Evolutionary conservation across 139 green algal species (phyloP), one percentile per base, ranked within the genome.

Genomic region (Bryopsis sp.): DNA sequence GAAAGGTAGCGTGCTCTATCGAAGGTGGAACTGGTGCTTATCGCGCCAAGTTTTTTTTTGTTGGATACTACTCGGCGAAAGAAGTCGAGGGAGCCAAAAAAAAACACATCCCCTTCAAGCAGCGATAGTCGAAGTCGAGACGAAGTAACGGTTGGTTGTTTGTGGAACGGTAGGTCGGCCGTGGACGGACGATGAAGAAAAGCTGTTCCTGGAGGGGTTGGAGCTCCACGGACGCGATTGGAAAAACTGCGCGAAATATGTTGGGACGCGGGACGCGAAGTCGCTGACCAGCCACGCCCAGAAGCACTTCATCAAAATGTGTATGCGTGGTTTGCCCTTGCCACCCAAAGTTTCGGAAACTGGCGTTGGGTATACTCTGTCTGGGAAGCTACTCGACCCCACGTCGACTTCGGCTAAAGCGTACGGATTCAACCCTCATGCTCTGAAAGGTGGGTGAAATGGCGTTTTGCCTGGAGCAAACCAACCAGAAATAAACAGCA

Each of bases 281-380:
- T 72, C 81, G 11, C 73, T 92, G 46, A 81, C 87, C 31, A 88
- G 79, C 66, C 78, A 84, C 60, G 77, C 77, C 2, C 86, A 96
- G 67, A 95, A 95, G 68, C 79, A 86, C 71, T 89, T 96, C 64
- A 87, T 95, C 63, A 86, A 87, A 74, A 64, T 89, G 47, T 85
- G 84, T 67, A 72, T 92, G 50, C 72, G 75, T 26, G 88, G 87
- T 1, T 76, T 89, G 76, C 78, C 70, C 33, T 74, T 95, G 66
- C 87, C 87, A 19, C 4, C 46, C 32, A 85, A 82, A 67, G 73
- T 82, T 19, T 74, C 74, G 29, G 71, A 82, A 62, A 72, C 47
- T 2, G 82, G 84, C 0, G 38, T 54, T 2, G 85, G 85, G 11
- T 91, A 89, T 72, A 91, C 85, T 24, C 80, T 89, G n/a, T 80